Conservation (phyloP, 768 basidiomycete genomes). For the Termitomyces eurrhizus region DNA sequence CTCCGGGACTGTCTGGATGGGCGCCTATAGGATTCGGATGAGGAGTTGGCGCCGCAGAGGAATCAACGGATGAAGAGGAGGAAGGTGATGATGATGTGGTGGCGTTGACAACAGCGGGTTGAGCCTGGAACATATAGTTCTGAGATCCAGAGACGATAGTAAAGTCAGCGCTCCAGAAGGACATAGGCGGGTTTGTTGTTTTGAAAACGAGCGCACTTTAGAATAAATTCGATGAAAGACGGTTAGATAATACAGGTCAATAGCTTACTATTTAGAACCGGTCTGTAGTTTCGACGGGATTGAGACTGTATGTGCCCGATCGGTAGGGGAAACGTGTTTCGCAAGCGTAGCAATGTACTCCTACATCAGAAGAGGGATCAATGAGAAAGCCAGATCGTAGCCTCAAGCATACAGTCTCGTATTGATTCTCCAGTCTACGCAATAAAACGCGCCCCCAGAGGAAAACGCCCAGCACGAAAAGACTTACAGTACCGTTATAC, state of each 20-base stretch:
- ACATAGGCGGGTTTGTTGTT: conserved; percentile 22
- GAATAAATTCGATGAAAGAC: neutral
- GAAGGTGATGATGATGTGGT: neutral
- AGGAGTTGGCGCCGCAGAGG: neutral
- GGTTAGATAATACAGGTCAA: neutral
- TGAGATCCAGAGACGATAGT: conserved; percentile 25
- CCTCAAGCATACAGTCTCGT: neutral
- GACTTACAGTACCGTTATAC: conserved; percentile 36
- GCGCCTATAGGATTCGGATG: conserved; percentile 13
- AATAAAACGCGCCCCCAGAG: neutral
- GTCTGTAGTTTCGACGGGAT: conserved; percentile 29
- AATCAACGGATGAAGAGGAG: conserved; percentile 1
- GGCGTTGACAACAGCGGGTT: conserved; percentile 15
- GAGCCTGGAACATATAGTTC: conserved; percentile 17
- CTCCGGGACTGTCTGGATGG: conserved; percentile 11
- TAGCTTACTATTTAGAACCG: conserved; percentile 28
- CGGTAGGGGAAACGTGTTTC: conserved; percentile 33
- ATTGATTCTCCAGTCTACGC: neutral
- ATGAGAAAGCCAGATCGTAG: neutral
- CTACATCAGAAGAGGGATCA: conserved; percentile 23
- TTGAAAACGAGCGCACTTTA: conserved; percentile 33
- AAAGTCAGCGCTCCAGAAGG: conserved; percentile 52
- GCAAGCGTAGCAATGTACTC: conserved; percentile 41
- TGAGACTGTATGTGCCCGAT: conserved; percentile 23
- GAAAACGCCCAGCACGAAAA: neutral